These are phyloP conservation scores for Arbutus unedo DNA, from an alignment of 148 eudicot species.

Conservation along the genomic window DNA sequence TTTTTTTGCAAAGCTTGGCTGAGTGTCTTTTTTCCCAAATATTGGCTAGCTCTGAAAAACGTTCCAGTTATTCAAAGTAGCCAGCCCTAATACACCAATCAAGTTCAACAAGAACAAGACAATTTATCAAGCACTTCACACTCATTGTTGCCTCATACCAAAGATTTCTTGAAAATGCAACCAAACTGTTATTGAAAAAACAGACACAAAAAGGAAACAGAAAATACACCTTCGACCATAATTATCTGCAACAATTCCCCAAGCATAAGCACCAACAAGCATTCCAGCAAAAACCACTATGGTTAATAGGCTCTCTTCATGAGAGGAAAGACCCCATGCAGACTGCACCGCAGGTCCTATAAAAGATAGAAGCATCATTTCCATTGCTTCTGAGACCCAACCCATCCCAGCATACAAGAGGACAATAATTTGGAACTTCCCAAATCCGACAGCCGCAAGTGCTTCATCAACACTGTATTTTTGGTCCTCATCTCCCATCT, in stretches of 20 bases:
- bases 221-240: conserved; percentile 58
- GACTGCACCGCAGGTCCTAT: conserved; percentile 75
- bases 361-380: conserved; percentile 87
- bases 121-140: background rate
- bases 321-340: conserved; percentile 65
- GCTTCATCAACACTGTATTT: conserved; percentile 70
- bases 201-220: background rate
- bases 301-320: conserved; percentile 61
- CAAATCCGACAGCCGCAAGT: conserved; percentile 58
- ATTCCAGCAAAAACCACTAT: conserved; percentile 78
- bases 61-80: background rate
- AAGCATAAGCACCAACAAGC: conserved; percentile 75
- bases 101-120: background rate
- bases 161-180: background rate
- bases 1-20: background rate
- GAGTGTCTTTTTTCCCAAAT: background rate
- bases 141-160: background rate
- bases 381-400: conserved; percentile 81
- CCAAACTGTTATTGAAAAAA: background rate
- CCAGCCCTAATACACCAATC: background rate
- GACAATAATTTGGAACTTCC: conserved; percentile 58
- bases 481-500: conserved; percentile 55
- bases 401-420: conserved; percentile 81
- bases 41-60: background rate
- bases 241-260: conserved; percentile 72